These are phyloP conservation scores for Macaranga tanarius DNA, from an alignment of 441 rosid species.

Conservation along the genomic window DNA sequence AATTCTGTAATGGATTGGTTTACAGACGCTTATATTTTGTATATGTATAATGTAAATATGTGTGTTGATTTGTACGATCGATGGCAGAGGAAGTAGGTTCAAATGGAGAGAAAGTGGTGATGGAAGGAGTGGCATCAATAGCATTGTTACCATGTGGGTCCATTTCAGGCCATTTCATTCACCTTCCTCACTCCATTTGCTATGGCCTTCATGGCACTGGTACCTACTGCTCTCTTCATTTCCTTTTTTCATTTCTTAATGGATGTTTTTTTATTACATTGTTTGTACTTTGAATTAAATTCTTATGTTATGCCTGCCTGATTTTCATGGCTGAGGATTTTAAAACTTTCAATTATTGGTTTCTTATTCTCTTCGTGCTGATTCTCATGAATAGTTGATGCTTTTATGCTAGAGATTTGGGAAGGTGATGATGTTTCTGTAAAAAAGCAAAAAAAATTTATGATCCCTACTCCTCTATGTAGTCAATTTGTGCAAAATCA, in stretches of 20 bases:
- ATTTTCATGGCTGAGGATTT: background rate
- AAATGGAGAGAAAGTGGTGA: conserved; percentile 39
- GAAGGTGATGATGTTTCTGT: background rate
- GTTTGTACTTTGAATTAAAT: too few relatives aligned
- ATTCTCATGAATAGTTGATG: background rate
- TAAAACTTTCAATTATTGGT: background rate
- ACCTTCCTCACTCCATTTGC: conserved; percentile 77
- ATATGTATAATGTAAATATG: too few relatives aligned
- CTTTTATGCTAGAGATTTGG: background rate
- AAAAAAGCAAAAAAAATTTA: too few relatives aligned
- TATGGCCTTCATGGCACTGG: conserved; percentile 94
- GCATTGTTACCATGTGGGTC: conserved; percentile 80
- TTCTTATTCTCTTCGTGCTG: background rate
- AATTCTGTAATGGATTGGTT: background rate
- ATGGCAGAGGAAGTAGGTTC: conserved; percentile 40
- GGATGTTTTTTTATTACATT: too few relatives aligned
- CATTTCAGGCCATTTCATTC: conserved; percentile 88
- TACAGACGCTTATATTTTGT: background rate
- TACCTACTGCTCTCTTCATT: conserved; percentile 21
- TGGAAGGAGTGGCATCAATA: conserved; percentile 86
- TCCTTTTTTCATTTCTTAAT: background rate
- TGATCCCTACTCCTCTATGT: too few relatives aligned
- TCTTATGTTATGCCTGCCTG: background rate
- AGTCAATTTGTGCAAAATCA: too few relatives aligned
- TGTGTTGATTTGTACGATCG: background rate